A percentile compares a stretch with the other conserved stretches of the same genome.
These are phyloP conservation scores for Thymus quinquecostatus DNA, from an alignment of 257 asterid genomes.

Conservation along the genomic window DNA sequence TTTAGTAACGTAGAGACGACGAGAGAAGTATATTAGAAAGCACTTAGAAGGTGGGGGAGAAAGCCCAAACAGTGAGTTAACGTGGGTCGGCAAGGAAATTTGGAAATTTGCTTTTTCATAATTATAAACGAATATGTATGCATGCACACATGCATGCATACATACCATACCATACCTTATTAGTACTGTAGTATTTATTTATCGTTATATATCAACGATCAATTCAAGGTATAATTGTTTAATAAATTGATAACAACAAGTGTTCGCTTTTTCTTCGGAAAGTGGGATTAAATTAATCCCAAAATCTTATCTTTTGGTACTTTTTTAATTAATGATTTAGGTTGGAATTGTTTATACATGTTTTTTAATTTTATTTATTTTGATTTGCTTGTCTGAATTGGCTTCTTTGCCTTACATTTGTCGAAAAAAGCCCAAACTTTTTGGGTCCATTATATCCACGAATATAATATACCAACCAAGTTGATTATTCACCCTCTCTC, in stretches of 20 bases:
- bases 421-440: background rate
- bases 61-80: background rate
- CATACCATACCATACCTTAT: too few species aligned
- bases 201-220: too few species aligned
- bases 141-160: too few species aligned
- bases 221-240: too few species aligned
- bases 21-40: background rate
- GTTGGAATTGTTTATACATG: background rate
- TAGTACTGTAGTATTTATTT: background rate
- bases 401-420: background rate
- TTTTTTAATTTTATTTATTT: background rate
- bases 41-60: background rate
- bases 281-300: background rate
- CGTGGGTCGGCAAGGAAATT: background rate
- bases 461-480: background rate
- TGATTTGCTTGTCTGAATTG: conserved; percentile 21
- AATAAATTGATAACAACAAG: background rate
- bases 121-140: background rate
- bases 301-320: background rate
- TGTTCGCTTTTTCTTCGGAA: background rate
- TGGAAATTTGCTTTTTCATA: background rate
- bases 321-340: background rate
- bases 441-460: background rate
- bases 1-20: too few species aligned
- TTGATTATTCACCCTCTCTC: background rate